Conservation (phyloP, 495 filamentous ascomycete species). For the Chaetomidium leptoderma region DNA sequence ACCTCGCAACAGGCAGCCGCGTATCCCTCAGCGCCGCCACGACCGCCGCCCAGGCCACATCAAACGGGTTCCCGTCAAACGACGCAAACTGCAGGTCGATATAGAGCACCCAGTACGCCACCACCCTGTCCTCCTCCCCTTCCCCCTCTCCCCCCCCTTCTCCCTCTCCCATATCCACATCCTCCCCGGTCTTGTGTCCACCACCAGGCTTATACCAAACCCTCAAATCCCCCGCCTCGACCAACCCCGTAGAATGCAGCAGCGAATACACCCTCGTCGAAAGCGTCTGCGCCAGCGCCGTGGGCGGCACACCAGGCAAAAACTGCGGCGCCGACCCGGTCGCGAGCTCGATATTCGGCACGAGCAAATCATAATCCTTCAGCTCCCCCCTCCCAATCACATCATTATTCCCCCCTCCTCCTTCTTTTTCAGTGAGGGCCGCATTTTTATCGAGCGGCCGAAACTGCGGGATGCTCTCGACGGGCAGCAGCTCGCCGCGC, state of each 20-base stretch:
- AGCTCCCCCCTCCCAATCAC: constrained; percentile 35
- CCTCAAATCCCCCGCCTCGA: constrained; percentile 58
- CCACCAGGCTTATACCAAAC: constrained; percentile 58
- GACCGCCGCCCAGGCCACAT: constrained; percentile 81
- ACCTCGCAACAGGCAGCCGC: constrained; percentile 72
- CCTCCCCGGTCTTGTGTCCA: constrained; percentile 24
- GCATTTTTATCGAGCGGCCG: constrained; percentile 37
- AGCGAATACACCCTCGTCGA: constrained; percentile 71
- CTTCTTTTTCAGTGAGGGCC: too few species aligned
- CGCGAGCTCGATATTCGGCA: constrained; percentile 86
- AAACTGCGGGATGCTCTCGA: constrained; percentile 62
- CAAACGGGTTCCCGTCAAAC: constrained; percentile 84
- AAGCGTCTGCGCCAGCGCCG: constrained; percentile 73
- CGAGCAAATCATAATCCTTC: constrained; percentile 64
- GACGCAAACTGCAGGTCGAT: constrained; percentile 89
- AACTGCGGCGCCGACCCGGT: constrained; percentile 85
- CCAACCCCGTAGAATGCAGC: constrained; percentile 61
- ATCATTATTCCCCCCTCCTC: constrained; percentile 15
- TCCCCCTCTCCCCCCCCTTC: constrained; percentile 44
- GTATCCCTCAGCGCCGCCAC: constrained; percentile 78
- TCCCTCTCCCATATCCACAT: constrained; percentile 39
- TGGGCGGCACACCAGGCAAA: constrained; percentile 77
- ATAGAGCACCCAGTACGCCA: constrained; percentile 90
- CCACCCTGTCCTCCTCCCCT: constrained; percentile 49
- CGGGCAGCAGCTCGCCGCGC: constrained; percentile 76